Evolutionary conservation across 495 filamentous ascomycete species (phyloP), one percentile per base, ranked within the genome.

Genomic region (Hypoxylon lenormandii): DNA sequence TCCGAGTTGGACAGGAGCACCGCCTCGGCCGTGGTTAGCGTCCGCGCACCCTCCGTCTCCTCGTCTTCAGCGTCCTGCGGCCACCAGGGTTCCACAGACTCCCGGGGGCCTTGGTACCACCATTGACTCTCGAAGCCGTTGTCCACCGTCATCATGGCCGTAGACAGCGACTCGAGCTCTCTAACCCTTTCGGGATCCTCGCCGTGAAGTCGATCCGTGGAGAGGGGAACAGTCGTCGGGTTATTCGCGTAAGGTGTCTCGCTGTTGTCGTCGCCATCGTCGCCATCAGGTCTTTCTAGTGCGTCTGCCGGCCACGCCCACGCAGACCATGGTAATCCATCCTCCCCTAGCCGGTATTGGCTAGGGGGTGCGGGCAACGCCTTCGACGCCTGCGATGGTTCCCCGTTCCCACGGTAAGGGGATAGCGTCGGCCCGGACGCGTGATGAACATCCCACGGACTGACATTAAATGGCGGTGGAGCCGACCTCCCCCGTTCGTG

Each of bases 141-240:
- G 64, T 85, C 84, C 6, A 86, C 82, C 4, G 84, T 85, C 79
- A 86, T 81, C 83, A 86, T 83, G 22, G 84, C 84, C 22, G 78
- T 78, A 15, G 82, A 81, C 13, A 86, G 71, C 0, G 81, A 79
- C 54, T 80, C 82, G 23, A 85, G 75, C 18, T 86, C 81, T 66
- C 23, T 74, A 38, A 23, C 78, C 74, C 66, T 70, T 42, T 66
- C 58, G n/a, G 52, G 52, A 53, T 72, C 70, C 18, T 72, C 72
- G 6, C 45, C 60, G 11, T 59, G 61, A 23, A 50, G 57, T 22
- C 21, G 53, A 4, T 72, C 59, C 36, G 60, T 60, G 1, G 63
- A 61, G 5, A 70, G 64, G 8, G 70, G 28, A 0, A 72, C 46
- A 0, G 64, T 66, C 33, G 69, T 69, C 16, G 76, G 69, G 33